These are phyloP conservation scores for Curvularia eragrostidis DNA, from an alignment of 2,329 filamentous ascomycete genomes.

Conservation along the genomic window DNA sequence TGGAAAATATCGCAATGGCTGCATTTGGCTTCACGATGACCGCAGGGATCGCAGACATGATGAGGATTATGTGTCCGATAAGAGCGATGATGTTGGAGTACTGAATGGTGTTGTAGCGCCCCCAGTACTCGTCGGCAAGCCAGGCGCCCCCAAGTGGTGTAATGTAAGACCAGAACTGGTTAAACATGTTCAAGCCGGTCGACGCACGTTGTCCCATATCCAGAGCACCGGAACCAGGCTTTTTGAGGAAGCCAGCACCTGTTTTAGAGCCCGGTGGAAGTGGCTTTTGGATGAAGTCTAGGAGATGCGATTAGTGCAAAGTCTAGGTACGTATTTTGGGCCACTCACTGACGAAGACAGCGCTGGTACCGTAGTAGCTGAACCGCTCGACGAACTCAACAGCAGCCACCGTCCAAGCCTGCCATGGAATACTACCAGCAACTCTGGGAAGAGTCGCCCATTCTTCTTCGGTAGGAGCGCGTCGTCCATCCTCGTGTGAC, in stretches of 20 bases:
- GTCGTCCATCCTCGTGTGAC: conserved; percentile 28
- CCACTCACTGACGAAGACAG: conserved; percentile 38
- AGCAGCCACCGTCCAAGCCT: conserved; percentile 45
- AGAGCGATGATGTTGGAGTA: conserved; percentile 65
- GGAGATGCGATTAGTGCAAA: conserved; percentile 17
- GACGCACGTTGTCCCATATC: conserved; percentile 63
- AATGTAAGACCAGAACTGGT: conserved; percentile 64
- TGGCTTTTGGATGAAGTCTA: conserved; percentile 49
- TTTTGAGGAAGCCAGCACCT: conserved; percentile 45
- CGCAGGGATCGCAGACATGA: conserved; percentile 62
- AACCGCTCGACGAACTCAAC: conserved; percentile 49
- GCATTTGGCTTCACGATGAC: conserved; percentile 58
- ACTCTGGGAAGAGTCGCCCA: conserved; percentile 47
- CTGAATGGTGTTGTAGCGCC: conserved; percentile 66
- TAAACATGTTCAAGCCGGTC: conserved; percentile 61
- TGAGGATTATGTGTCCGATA: conserved; percentile 61
- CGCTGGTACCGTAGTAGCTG: conserved; percentile 48
- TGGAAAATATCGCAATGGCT: conserved; percentile 61
- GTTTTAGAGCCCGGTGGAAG: conserved; percentile 43
- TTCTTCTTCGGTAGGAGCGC: conserved; percentile 47
- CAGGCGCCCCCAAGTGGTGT: conserved; percentile 66
- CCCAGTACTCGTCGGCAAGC: conserved; percentile 66
- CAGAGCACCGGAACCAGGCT: conserved; percentile 55
- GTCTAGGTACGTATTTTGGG: neutral
- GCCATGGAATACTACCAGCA: conserved; percentile 45